Base-by-base conservation (phyloP, 2,329 filamentous ascomycete genomes). In the Cladosporium sp. region DNA sequence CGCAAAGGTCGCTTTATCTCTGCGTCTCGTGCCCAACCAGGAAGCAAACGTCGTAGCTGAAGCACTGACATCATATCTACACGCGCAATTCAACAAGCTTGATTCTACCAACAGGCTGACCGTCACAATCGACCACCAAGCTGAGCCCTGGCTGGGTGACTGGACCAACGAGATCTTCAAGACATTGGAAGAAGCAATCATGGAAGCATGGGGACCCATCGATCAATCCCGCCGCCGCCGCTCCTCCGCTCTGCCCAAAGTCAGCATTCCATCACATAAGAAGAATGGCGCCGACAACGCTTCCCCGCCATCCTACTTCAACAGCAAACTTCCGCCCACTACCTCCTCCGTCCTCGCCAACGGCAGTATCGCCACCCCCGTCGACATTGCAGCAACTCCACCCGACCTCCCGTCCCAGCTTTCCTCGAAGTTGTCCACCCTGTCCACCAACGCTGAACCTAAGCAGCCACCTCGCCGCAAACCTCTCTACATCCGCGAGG, bases 91-190 rank as follows among this genome's bases (percentile, higher is more conserved):
- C 73, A 83, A 82, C 0, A 79, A 84, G 18, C 87, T 98, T 1
- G 88, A 89, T 33, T 94, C 92, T 0, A 89, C 91, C 67, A 99
- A 99, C 73, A 85, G 83, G 6, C 83, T 99, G 40, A 89, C 84
- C 1, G 86, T 99, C 46, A 89, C 88, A 33, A 93, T 99, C 69
- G 93, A 97, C 70, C 95, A 97, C 75, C 90, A 91, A 78, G 94
- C 95, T 0, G 95, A 99, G 75, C 93, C 95, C 0, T 99, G 95
- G 95, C 86, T 99, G 0, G 94, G 95, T 16, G 92, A 97, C 72
- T 93, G 92, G 3, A 88, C 88, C 58, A 97, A 96, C 71, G 88
- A 93, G 70, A 93, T 98, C 66, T 99, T 97, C 78, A 87, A 89
- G 68, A 96, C 92, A 0, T 85, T 99, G 0, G 93, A 96, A 71